Evolutionary conservation across 495 filamentous ascomycete genomes (phyloP).

Genomic region (Penicillium samsonianum): DNA sequence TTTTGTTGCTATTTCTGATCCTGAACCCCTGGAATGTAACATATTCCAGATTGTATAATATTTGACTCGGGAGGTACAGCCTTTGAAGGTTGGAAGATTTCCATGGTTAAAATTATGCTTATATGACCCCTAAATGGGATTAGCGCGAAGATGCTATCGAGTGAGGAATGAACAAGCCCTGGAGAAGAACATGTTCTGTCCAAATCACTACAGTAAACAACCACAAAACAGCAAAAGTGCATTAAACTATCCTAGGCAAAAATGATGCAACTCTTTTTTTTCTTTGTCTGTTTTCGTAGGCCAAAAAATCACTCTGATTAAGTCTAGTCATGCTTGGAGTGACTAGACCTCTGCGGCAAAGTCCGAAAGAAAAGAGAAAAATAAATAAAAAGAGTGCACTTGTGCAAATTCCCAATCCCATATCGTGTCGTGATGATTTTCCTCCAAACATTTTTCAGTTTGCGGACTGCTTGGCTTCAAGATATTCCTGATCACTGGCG

Average conservation of each 20-base stretch:
- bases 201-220: not conserved
- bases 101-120: not conserved
- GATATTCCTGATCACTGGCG: constrained; percentile 88
- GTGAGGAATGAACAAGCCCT: too few relatives aligned
- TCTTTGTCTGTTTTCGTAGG: constrained; percentile 17
- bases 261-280: constrained; percentile 3
- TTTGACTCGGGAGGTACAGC: too few relatives aligned
- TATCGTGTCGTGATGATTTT: constrained; percentile 18
- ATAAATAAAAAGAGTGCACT: constrained; percentile 19
- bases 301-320: constrained; percentile 11
- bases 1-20: not conserved
- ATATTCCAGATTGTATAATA: not conserved
- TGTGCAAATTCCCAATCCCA: constrained; percentile 28
- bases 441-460: constrained; percentile 15
- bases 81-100: too few relatives aligned
- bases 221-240: constrained; percentile 5
- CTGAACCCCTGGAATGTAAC: not conserved
- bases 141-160: too few relatives aligned
- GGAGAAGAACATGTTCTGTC: too few relatives aligned
- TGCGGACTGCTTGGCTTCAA: constrained; percentile 46
- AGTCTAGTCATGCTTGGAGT: constrained; percentile 7
- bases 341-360: constrained; percentile 16
- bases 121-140: not conserved
- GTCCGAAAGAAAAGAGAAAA: constrained; percentile 22
- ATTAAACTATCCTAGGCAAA: constrained; percentile 8